Evolutionary conservation across 2,329 filamentous ascomycete genomes (phyloP), one percentile per base, ranked within the genome.

Genomic region (Clarireedia hainanense): DNA sequence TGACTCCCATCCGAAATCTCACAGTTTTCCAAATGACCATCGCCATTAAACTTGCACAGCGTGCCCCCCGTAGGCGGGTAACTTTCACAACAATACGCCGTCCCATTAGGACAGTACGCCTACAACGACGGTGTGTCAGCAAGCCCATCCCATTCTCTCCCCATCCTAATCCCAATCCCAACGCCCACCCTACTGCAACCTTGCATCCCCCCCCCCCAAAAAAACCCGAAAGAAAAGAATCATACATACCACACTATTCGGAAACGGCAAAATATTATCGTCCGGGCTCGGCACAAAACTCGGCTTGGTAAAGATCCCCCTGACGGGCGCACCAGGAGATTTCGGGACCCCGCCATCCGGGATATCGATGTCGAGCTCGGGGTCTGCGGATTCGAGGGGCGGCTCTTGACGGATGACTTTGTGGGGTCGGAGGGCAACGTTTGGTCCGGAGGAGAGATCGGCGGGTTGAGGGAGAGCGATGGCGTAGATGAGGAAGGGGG

Each of bases 221-320:
- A 12, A 23, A 20, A 4, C 17, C 15, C 17, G 26, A 20, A 39
- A 37, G 26, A 51, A 17, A 26, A 42, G n/a, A 50, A 50, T 12
- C 17, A 20, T 20, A 26, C 51, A 26, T 34, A 53, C 51, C 27
- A 48, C 51, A 39, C 51, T 40, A 48, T 53, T 30, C 15, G 42
- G 20, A 52, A 52, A 52, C 20, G 50, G 42, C 50, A 39, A 2
- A 0, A 52, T 23, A n/a, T 39, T 7, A 39, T 52, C 50, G 5
- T 20, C 14, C 1, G 50, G 42, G 3, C 3, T n/a, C 1, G 50
- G 39, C 20, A 23, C 36, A 52, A 47, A 52, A 27, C 7, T 37
- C 23, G 50, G 42, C 30, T 52, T 47, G 1, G 47, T 43, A 14
- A 46, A 52, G 12, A 37, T 47, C 5, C 50, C 50, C 2, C 30